Conservation (phyloP, 495 filamentous ascomycete species). For the Pyrenula massariospora region DNA sequence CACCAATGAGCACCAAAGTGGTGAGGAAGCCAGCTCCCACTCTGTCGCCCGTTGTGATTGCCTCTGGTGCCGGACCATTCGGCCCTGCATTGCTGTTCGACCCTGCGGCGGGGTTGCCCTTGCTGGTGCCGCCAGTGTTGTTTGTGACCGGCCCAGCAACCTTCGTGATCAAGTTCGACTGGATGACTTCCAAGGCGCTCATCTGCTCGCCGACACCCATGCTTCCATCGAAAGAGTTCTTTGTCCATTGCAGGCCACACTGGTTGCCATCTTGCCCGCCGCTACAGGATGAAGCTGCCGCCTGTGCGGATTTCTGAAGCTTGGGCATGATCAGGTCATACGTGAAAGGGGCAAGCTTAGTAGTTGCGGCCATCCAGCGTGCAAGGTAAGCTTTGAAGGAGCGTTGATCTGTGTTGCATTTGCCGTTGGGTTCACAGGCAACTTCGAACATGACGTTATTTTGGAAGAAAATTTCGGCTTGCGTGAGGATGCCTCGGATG, state of each 20-base stretch:
- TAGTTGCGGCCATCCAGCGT: constrained; percentile 65
- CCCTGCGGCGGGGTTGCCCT: constrained; percentile 59
- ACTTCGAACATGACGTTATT: constrained; percentile 51
- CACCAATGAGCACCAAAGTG: constrained; percentile 22
- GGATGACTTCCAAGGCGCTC: constrained; percentile 56
- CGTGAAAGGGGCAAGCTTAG: constrained; percentile 60
- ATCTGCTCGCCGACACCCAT: constrained; percentile 62
- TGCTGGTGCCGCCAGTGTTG: constrained; percentile 61
- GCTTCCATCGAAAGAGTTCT: constrained; percentile 36
- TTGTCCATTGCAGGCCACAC: constrained; percentile 59
- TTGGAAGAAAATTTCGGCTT: constrained; percentile 43
- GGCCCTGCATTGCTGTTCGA: constrained; percentile 17
- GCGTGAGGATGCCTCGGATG: constrained; percentile 44
- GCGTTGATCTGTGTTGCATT: constrained; percentile 64
- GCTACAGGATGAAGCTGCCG: constrained; percentile 59
- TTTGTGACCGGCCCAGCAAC: constrained; percentile 47
- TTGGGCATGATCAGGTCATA: constrained; percentile 48
- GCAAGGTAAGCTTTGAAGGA: constrained; percentile 81
- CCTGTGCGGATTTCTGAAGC: constrained; percentile 51
- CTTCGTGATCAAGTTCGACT: constrained; percentile 42
- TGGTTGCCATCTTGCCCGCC: constrained; percentile 38
- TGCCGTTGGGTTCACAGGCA: constrained; percentile 44
- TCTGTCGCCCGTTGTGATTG: constrained; percentile 38
- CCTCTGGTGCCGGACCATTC: constrained; percentile 6
- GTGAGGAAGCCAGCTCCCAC: constrained; percentile 53